Base-by-base conservation (phyloP, 768 basidiomycete species). In the Amanita subjunquillea region DNA sequence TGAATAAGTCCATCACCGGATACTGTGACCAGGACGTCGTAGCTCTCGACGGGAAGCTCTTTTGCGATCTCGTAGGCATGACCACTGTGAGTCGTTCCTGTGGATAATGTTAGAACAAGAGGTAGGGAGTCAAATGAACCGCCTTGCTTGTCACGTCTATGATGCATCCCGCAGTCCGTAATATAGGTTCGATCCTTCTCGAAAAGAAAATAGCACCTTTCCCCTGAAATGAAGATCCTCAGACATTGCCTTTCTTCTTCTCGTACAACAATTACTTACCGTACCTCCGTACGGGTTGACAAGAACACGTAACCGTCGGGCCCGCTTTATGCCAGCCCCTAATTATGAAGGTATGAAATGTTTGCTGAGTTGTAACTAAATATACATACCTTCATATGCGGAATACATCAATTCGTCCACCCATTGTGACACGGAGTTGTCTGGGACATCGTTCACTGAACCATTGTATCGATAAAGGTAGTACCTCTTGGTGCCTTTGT, bases 1-100 rank as follows among this genome's bases (percentile, higher is more conserved):
- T 92, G 86, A 13, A 91, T 62, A 34, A 90, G 72, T 6, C 91
- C 91, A 59, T 94, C 91, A 0, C 91, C 91, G 0, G 89, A 91
- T 22, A 93, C 75, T 29, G 80, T 67, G 36, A 88, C 75, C 39
- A 94, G 63, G 0, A 82, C 87, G 56, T 92, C 90, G 56, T 77
- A 87, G 13, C 75, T 71, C 3, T 87, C 71, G 0, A 72, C 55
- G n/a, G 39, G 34, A 32, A 90, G 64, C 3, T 68, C 65, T 55
- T 78, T 79, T 0, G 72, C 79, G 53, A 91, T 70, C 32, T 88
- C 81, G 37, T 66, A 66, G 2, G 86, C 90, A 63, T 94, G 87
- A 4, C 77, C 76, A 2, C 62, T 57, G 54, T 77, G 74, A 3
- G 75, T 77, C 0, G 88, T 90, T 45, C 79, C 90, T 90, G 59